phyloP scores from a whole-genome alignment of 148 eudicot species.

The Bassia scoparia region DNA sequence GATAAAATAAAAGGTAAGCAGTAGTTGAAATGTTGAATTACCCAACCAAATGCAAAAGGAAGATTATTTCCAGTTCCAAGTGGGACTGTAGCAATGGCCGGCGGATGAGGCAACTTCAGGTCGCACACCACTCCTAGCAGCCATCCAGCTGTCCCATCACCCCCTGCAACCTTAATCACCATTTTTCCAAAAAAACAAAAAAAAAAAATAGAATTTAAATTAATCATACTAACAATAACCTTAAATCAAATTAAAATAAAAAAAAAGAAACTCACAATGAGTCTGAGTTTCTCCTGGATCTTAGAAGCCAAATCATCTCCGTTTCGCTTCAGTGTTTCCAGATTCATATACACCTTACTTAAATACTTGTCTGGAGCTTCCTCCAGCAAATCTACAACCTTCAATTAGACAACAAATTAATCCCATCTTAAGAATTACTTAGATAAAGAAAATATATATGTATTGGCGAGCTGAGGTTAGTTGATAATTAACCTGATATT shows the following conservation, averaged over 20 bases:
- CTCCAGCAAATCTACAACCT: conserved; percentile 82
- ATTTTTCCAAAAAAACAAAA: too few relatives aligned
- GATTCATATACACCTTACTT: conserved; percentile 51
- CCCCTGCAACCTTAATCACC: conserved; percentile 98
- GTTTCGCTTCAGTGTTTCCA: conserved; percentile 59
- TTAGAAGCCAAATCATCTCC: conserved; percentile 58
- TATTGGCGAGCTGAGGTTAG: too few relatives aligned
- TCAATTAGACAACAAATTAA: conserved; percentile 2
- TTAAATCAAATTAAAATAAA: conserved; percentile 2
- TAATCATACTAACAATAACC: too few relatives aligned
- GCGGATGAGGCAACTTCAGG: conserved; percentile 73
- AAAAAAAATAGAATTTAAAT: too few relatives aligned
- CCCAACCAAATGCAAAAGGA: conserved; percentile 98
- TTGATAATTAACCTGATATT: conserved; percentile 92
- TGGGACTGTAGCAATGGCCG: conserved; percentile 91
- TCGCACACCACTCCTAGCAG: conserved; percentile 92
- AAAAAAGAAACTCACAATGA: conserved; percentile 56
- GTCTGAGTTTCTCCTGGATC: conserved; percentile 65
- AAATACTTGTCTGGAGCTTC: conserved; percentile 74
- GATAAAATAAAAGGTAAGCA: not conserved
- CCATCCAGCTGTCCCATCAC: conserved; percentile 99
- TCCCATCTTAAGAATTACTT: too few relatives aligned
- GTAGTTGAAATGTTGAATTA: conserved; percentile 6
- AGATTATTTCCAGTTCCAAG: conserved; percentile 97
- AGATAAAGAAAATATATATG: not conserved